Evolutionary conservation across 306 rosid genomes (phyloP).

Genomic region (Pyrus betulifolia): DNA sequence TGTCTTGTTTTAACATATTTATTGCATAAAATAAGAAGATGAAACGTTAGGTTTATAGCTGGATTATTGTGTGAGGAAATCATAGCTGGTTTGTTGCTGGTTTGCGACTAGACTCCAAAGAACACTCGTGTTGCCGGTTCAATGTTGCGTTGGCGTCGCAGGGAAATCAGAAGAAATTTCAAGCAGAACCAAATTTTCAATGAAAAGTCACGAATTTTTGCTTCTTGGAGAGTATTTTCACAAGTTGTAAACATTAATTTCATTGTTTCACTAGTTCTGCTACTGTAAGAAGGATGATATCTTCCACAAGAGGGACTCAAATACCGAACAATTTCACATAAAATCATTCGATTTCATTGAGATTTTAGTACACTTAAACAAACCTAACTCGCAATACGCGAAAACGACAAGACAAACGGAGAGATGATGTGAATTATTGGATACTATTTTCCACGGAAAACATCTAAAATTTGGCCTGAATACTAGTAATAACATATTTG

Average conservation of each 20-base stretch:
- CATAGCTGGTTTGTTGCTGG: background rate
- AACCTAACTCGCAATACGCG: background rate
- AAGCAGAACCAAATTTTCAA: background rate
- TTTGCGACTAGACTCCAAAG: background rate
- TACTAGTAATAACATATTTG: background rate
- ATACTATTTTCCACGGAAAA: background rate
- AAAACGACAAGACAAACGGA: background rate
- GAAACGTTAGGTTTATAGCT: background rate
- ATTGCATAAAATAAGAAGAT: background rate
- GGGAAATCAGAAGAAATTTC: background rate
- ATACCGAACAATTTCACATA: background rate
- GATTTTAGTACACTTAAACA: background rate
- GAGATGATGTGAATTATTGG: background rate
- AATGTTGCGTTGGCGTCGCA: background rate
- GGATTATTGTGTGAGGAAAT: background rate
- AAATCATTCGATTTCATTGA: background rate
- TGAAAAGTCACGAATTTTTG: background rate
- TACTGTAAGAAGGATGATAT: background rate
- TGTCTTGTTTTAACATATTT: background rate
- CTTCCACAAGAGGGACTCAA: background rate
- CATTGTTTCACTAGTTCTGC: background rate
- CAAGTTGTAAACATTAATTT: background rate
- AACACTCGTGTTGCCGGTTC: background rate
- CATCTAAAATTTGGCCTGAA: conserved; percentile 9
- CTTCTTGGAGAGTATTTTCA: background rate